A percentile compares a stretch with the other conserved stretches of the same genome.
Evolutionary conservation across 2,329 filamentous ascomycete species (phyloP).

Genomic region (Penicillium sp.): DNA sequence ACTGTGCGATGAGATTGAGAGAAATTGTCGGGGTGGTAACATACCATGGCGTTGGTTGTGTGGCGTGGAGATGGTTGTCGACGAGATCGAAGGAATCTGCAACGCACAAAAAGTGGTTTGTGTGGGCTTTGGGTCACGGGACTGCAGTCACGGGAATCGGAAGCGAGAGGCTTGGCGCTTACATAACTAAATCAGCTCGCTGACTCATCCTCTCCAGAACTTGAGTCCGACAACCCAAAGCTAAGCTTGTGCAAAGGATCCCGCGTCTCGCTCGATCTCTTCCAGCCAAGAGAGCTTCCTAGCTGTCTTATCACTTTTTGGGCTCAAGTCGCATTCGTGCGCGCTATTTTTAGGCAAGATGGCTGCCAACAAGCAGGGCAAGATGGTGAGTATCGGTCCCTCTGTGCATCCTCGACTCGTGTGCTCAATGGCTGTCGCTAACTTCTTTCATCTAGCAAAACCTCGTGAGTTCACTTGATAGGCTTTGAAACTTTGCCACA

Average conservation of each 20-base stretch:
- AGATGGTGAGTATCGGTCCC: constrained; percentile 73
- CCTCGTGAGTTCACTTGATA: constrained; percentile 49
- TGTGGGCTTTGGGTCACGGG: constrained; percentile 27
- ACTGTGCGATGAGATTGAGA: constrained; percentile 10
- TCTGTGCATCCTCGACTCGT: constrained; percentile 12
- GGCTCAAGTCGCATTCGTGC: constrained; percentile 45
- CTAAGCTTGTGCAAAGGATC: constrained; percentile 20
- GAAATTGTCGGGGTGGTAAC: constrained; percentile 20
- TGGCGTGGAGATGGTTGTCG: constrained; percentile 37
- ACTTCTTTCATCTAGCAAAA: constrained; percentile 51
- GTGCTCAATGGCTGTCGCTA: constrained; percentile 50
- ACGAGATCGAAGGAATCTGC: constrained; percentile 29
- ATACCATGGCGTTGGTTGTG: constrained; percentile 48
- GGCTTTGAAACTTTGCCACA: neutral
- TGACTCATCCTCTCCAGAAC: constrained; percentile 18
- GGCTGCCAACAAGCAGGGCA: constrained; percentile 88
- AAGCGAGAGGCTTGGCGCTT: constrained; percentile 37
- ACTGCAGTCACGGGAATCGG: constrained; percentile 23
- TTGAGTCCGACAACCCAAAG: constrained; percentile 11
- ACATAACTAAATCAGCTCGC: neutral
- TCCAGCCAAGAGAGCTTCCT: constrained; percentile 13
- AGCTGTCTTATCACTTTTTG: constrained; percentile 30
- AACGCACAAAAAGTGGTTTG: constrained; percentile 35
- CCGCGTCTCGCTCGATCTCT: constrained; percentile 15
- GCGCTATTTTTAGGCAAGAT: constrained; percentile 37